A percentile compares a stretch with the other conserved stretches of the same genome.
phyloP scores from a whole-genome alignment of 225 moss, liverwort and hornwort genomes.

The Bryum argenteum region DNA sequence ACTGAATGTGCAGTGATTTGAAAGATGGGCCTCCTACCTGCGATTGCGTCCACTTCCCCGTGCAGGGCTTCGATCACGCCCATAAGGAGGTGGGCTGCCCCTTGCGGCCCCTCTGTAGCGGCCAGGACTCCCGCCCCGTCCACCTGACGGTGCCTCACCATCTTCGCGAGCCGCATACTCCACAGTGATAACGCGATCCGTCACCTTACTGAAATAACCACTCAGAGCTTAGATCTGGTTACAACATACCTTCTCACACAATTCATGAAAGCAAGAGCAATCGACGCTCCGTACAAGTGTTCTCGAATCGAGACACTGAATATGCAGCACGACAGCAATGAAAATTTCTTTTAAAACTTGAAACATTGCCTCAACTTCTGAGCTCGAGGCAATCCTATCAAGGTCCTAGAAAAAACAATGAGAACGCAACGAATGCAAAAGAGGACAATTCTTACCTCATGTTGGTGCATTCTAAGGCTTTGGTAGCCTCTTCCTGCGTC shows the following conservation, averaged over 20 bases:
- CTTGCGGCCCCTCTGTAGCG: conserved; percentile 59
- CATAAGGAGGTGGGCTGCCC: conserved; percentile 66
- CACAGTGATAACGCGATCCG: conserved; percentile 97
- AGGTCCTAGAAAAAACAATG: too few species aligned
- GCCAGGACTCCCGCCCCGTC: conserved; percentile 56
- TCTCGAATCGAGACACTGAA: not conserved
- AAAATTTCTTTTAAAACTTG: too few species aligned
- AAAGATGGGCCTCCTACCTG: conserved; percentile 34
- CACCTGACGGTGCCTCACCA: conserved; percentile 67
- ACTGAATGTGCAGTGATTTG: conserved; percentile 6
- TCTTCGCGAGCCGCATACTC: conserved; percentile 99
- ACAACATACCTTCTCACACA: not conserved
- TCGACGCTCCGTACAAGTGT: not conserved
- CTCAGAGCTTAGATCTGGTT: conserved; percentile 11
- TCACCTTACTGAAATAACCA: conserved; percentile 72
- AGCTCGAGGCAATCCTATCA: too few species aligned
- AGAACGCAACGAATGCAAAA: too few species aligned
- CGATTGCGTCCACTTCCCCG: conserved; percentile 61
- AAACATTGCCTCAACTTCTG: too few species aligned
- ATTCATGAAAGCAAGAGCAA: not conserved
- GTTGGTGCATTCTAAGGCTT: conserved; percentile 94
- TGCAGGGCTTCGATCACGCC: conserved; percentile 62
- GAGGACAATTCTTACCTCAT: conserved; percentile 68
- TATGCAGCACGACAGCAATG: too few species aligned
- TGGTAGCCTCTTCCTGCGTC: conserved; percentile 96